Conservation (phyloP, 371 early-diverging fungal genomes). For the Mortierella sp. region DNA sequence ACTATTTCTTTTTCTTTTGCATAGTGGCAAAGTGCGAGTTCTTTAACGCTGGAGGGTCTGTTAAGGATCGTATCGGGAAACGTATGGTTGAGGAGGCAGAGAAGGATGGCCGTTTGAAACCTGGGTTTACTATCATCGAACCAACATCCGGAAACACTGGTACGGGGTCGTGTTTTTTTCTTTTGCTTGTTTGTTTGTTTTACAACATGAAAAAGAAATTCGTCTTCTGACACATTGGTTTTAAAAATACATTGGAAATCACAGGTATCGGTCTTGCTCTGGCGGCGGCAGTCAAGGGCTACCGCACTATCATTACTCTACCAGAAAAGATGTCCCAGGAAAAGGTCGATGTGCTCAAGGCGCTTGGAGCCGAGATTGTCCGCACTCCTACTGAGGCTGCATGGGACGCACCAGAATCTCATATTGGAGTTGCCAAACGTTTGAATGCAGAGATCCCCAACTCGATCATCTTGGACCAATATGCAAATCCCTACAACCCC, state of each 20-base stretch:
- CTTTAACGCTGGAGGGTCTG: slow-evolving; percentile 98
- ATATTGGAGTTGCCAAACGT: slow-evolving; percentile 95
- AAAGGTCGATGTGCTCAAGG: slow-evolving; percentile 97
- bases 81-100: slow-evolving; percentile 97
- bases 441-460: slow-evolving; percentile 93
- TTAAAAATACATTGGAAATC: not conserved
- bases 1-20: not conserved
- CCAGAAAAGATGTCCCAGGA: slow-evolving; percentile 99
- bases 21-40: slow-evolving; percentile 98
- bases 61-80: slow-evolving; percentile 96
- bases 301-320: slow-evolving; percentile 95
- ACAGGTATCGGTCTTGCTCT: slow-evolving; percentile 36
- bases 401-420: slow-evolving; percentile 97
- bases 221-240: not conserved
- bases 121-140: slow-evolving; percentile 94
- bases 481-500: slow-evolving; percentile 95
- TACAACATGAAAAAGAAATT: not conserved
- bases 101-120: slow-evolving; percentile 87
- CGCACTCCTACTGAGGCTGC: slow-evolving; percentile 98
- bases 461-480: slow-evolving; percentile 97
- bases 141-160: slow-evolving; percentile 98
- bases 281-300: slow-evolving; percentile 96
- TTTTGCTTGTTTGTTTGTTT: not conserved
- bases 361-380: slow-evolving; percentile 96
- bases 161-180: slow-evolving; percentile 26